Conservation (phyloP, 306 rosid genomes). For the Benincasa hispida region DNA sequence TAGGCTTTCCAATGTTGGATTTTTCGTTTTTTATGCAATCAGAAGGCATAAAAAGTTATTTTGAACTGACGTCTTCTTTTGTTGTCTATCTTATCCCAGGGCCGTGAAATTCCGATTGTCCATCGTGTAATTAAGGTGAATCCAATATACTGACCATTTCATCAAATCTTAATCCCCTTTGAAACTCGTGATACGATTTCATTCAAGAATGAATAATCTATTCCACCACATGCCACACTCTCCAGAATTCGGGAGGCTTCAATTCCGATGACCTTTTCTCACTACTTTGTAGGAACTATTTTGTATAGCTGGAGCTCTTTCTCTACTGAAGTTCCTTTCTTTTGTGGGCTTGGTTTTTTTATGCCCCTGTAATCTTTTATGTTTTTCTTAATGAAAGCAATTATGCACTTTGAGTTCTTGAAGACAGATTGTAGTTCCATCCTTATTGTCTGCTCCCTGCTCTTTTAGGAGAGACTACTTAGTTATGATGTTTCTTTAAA, state of each 20-base stretch:
- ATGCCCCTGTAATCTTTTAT: too few species aligned
- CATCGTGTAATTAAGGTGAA: constrained; percentile 90
- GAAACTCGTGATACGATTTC: background rate
- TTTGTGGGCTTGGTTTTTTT: too few species aligned
- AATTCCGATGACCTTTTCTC: too few species aligned
- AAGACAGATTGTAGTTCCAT: background rate
- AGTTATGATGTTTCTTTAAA: background rate
- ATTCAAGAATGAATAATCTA: background rate
- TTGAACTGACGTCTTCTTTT: background rate
- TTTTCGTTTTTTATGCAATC: background rate
- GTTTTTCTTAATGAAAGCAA: too few species aligned
- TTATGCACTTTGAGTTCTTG: background rate
- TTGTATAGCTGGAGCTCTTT: too few species aligned
- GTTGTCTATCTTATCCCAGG: constrained; percentile 26
- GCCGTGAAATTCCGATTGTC: constrained; percentile 96
- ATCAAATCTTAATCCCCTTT: background rate
- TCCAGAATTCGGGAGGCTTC: too few species aligned
- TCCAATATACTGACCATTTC: background rate
- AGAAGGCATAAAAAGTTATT: background rate
- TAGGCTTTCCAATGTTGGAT: background rate
- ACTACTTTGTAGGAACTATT: too few species aligned
- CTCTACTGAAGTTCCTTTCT: too few species aligned
- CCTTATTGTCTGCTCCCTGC: background rate
- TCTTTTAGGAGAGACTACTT: background rate
- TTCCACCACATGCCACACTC: background rate